These are phyloP conservation scores for Melastoma malabathricum DNA, from an alignment of 345 rosid genomes.

Conservation along the genomic window DNA sequence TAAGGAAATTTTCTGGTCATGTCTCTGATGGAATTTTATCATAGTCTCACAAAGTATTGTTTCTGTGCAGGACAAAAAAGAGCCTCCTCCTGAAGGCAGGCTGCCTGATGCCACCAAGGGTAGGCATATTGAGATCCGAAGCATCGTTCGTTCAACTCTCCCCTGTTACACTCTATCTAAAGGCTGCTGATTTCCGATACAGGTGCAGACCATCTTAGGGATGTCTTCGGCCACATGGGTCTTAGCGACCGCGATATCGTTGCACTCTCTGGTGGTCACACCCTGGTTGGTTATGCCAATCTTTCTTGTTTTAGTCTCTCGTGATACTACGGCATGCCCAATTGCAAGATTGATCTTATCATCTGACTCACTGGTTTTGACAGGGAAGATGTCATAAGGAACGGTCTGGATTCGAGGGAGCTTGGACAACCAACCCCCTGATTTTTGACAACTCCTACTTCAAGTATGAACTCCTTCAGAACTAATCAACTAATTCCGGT, in stretches of 20 bases:
- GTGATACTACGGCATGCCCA: too few relatives aligned
- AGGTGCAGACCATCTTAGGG: constrained; percentile 77
- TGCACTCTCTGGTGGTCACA: constrained; percentile 81
- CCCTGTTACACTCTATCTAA: too few relatives aligned
- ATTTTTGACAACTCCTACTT: constrained; percentile 79
- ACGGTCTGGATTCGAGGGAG: constrained; percentile 86
- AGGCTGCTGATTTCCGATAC: constrained; percentile 5
- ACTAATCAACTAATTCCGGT: not conserved
- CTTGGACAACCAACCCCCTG: constrained; percentile 82
- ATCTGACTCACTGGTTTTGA: not conserved
- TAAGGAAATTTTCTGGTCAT: not conserved
- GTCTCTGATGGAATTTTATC: too few relatives aligned
- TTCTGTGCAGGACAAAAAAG: constrained; percentile 52
- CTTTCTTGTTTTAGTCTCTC: too few relatives aligned
- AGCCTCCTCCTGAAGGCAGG: constrained; percentile 84
- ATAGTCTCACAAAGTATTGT: too few relatives aligned
- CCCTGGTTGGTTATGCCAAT: constrained; percentile 56
- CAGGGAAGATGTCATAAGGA: constrained; percentile 96
- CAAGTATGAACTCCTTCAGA: constrained; percentile 30
- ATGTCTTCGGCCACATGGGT: constrained; percentile 82
- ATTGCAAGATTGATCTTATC: not conserved
- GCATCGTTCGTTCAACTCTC: too few relatives aligned
- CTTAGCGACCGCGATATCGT: constrained; percentile 74
- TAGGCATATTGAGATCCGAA: constrained; percentile 3
- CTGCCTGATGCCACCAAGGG: constrained; percentile 80